phyloP scores from a whole-genome alignment of 2,329 filamentous ascomycete species.

The Neocatenulostroma microsporum region DNA sequence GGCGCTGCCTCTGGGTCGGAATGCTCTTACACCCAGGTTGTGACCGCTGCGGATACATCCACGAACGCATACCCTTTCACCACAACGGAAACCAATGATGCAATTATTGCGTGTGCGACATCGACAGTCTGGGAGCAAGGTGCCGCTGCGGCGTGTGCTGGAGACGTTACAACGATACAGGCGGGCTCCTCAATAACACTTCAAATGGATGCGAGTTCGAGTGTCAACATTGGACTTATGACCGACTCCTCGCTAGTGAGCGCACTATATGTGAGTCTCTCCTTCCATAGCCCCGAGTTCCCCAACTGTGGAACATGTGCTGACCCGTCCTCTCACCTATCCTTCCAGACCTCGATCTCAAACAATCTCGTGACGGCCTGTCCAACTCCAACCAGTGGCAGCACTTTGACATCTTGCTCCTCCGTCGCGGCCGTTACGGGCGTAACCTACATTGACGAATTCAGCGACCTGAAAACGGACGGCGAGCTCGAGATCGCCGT shows the following conservation, averaged over 20 bases:
- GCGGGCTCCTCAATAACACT: not conserved
- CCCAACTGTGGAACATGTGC: too few species aligned
- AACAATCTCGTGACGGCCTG: not conserved
- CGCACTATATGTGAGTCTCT: not conserved
- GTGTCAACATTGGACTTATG: not conserved
- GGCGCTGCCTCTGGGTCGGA: not conserved
- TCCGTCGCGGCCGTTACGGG: not conserved
- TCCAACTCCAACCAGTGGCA: not conserved
- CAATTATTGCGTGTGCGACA: conserved; percentile 1
- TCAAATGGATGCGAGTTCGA: not conserved
- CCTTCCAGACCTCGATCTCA: not conserved
- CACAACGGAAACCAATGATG: not conserved
- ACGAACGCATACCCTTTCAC: not conserved
- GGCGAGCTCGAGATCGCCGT: not conserved
- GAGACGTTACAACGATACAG: not conserved
- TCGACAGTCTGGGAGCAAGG: not conserved
- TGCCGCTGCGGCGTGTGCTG: not conserved
- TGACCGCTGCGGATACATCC: not conserved
- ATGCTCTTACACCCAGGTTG: not conserved
- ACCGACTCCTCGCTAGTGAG: not conserved
- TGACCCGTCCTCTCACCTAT: too few species aligned
- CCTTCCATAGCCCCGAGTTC: too few species aligned
- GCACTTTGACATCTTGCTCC: not conserved
- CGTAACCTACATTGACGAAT: not conserved
- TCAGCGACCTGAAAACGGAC: not conserved